Conservation (phyloP, 2,329 filamentous ascomycete species). For the Xylariaceae sp. region DNA sequence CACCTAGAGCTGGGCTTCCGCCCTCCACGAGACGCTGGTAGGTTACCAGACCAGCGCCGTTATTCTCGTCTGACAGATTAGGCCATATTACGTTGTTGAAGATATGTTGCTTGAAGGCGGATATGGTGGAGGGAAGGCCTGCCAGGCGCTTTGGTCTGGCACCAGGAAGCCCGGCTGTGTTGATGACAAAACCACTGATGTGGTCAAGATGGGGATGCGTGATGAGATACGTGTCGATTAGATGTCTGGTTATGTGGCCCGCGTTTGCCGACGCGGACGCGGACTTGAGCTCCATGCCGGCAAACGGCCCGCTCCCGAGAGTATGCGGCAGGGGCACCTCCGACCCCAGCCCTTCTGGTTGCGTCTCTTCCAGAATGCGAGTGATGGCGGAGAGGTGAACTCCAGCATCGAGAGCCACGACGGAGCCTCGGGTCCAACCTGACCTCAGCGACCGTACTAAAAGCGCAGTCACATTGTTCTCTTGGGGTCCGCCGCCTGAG, state of each 20-base stretch:
- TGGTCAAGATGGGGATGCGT: conserved; percentile 98
- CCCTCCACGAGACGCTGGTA: conserved; percentile 85
- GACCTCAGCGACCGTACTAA: conserved; percentile 75
- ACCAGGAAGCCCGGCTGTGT: conserved; percentile 79
- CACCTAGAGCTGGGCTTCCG: conserved; percentile 75
- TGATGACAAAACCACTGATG: conserved; percentile 83
- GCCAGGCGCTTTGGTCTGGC: conserved; percentile 79
- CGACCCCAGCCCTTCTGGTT: conserved; percentile 29
- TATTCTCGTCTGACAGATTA: conserved; percentile 92
- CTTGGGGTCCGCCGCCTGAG: conserved; percentile 78
- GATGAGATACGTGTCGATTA: conserved; percentile 84
- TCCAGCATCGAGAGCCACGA: conserved; percentile 90
- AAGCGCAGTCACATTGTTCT: conserved; percentile 84
- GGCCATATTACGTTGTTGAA: conserved; percentile 99
- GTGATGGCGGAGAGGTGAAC: conserved; percentile 81
- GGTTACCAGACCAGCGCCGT: conserved; percentile 84
- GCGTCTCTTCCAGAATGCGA: conserved; percentile 60
- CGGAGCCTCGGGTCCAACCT: conserved; percentile 72
- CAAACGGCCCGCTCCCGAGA: conserved; percentile 66
- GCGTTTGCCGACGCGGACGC: conserved; percentile 68
- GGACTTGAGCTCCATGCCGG: conserved; percentile 64
- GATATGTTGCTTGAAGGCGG: conserved; percentile 85
- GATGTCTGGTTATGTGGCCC: conserved; percentile 65
- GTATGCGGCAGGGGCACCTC: conserved; percentile 41
- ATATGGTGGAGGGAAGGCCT: conserved; percentile 79